Percentiles rank a stretch among this genome's conserved stretches.
These are phyloP conservation scores for Penicillium crustosum DNA, from an alignment of 2,329 filamentous ascomycete species.

Conservation along the genomic window DNA sequence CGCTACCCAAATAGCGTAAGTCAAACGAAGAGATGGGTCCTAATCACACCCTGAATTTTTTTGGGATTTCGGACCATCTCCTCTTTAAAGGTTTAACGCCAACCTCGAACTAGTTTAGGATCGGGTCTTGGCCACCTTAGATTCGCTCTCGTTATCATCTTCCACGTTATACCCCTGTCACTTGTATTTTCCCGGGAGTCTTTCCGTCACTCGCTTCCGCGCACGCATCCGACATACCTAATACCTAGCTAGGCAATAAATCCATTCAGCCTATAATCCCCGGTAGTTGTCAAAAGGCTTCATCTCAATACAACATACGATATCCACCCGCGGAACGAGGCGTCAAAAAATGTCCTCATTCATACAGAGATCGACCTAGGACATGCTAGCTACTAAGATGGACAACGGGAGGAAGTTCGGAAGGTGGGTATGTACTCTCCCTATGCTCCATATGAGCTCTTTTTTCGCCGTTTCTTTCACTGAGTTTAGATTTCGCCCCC, in stretches of 20 bases:
- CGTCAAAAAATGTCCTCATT: conserved; percentile 11
- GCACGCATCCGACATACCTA: neutral
- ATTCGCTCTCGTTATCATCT: neutral
- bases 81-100: conserved; percentile 12
- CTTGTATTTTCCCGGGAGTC: neutral
- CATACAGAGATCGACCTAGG: conserved; percentile 23
- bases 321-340: conserved; percentile 20
- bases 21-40: conserved; percentile 3
- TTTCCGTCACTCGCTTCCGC: neutral
- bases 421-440: conserved; percentile 2
- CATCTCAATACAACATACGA: neutral
- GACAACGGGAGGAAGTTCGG: conserved; percentile 3
- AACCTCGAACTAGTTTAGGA: conserved; percentile 10
- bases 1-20: conserved; percentile 5
- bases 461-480: neutral
- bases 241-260: neutral
- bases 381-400: conserved; percentile 7
- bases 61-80: neutral
- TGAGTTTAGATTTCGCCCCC: neutral
- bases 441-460: neutral
- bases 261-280: neutral
- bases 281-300: neutral
- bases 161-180: conserved; percentile 2
- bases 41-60: neutral
- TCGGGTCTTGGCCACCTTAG: neutral